A percentile compares a stretch with the other conserved stretches of the same genome.
phyloP scores from a whole-genome alignment of 768 basidiomycete genomes.

The Astraeus odoratus region DNA sequence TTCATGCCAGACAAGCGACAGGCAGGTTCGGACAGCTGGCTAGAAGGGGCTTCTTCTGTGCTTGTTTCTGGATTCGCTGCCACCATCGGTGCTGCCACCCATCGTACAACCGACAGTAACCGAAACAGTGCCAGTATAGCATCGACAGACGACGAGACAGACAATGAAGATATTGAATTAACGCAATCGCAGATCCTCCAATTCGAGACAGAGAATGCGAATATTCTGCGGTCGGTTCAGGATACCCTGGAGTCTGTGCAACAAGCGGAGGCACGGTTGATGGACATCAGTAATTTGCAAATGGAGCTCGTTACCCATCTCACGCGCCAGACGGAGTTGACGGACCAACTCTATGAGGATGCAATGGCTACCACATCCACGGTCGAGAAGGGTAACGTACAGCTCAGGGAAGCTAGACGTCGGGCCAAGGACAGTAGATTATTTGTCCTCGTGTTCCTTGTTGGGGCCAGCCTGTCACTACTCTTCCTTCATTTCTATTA shows the following conservation, averaged over 20 bases:
- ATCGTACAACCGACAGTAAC: conserved; percentile 21
- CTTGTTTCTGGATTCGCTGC: conserved; percentile 50
- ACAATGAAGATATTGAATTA: conserved; percentile 78
- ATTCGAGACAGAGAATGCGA: conserved; percentile 89
- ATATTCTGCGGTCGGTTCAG: conserved; percentile 77
- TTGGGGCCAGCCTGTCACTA: conserved; percentile 86
- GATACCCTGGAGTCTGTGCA: conserved; percentile 85
- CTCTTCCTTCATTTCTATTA: conserved; percentile 92
- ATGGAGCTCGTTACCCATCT: conserved; percentile 87
- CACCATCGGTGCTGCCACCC: conserved; percentile 46
- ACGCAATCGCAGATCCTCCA: conserved; percentile 83
- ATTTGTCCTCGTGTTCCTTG: conserved; percentile 85
- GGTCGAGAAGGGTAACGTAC: conserved; percentile 84
- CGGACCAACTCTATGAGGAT: conserved; percentile 92
- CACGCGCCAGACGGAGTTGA: conserved; percentile 83
- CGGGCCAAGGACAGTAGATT: conserved; percentile 81
- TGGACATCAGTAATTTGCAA: conserved; percentile 92
- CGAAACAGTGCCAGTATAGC: conserved; percentile 24
- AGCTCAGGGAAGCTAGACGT: conserved; percentile 84
- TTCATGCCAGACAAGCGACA: conserved; percentile 15
- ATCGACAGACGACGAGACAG: conserved; percentile 45
- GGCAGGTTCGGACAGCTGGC: conserved; percentile 43
- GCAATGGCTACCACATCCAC: conserved; percentile 81
- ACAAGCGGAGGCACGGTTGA: conserved; percentile 82
- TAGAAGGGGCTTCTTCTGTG: conserved; percentile 51